Base-by-base conservation (phyloP, 495 filamentous ascomycete species). In the Lichenothelia convexa region DNA sequence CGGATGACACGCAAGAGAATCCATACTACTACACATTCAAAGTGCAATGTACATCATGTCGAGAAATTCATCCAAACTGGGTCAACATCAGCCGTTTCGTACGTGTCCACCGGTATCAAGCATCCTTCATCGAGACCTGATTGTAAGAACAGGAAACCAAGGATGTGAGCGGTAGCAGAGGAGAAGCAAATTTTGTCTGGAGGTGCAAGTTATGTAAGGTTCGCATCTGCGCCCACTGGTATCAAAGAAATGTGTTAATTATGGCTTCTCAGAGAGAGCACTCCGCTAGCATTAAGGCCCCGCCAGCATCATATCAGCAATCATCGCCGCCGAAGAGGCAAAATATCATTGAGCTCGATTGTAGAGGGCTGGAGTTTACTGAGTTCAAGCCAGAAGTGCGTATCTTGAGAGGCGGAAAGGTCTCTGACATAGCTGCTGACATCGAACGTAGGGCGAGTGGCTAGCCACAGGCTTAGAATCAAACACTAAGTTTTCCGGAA, bases 111-210 rank as follows among this genome's bases (percentile, higher is more conserved):
- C 8, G n/a, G n/a, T n/a, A n/a, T n/a, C n/a, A n/a, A n/a, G n/a
- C n/a, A n/a, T n/a, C n/a, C n/a, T n/a, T n/a, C n/a, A n/a, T n/a
- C n/a, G n/a, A n/a, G n/a, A n/a, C n/a, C n/a, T n/a, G n/a, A n/a
- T n/a, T n/a, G n/a, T n/a, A n/a, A n/a, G n/a, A n/a, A 23, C 33
- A 95, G 85, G 85, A 92, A 49, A 64, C 56, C 35, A 76, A 85
- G 47, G 87, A 93, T 36, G 73, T 91, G 48, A 83, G 80, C 38
- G 84, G 83, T 12, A 91, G 83, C 56, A 71, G 80, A 32, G 89
- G 89, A 31, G 86, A 95, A 57, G 91, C 89, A 6, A 93, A 93
- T 58, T 93, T 97, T 54, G 89, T 97, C 32, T 95, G 87, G 87
- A 80, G 73, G 51, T 97, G 89, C 66, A 92, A 83, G 55, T 77